Evolutionary conservation across 371 early-diverging fungal species (phyloP).

Genomic region (Actinomortierella ambigua): DNA sequence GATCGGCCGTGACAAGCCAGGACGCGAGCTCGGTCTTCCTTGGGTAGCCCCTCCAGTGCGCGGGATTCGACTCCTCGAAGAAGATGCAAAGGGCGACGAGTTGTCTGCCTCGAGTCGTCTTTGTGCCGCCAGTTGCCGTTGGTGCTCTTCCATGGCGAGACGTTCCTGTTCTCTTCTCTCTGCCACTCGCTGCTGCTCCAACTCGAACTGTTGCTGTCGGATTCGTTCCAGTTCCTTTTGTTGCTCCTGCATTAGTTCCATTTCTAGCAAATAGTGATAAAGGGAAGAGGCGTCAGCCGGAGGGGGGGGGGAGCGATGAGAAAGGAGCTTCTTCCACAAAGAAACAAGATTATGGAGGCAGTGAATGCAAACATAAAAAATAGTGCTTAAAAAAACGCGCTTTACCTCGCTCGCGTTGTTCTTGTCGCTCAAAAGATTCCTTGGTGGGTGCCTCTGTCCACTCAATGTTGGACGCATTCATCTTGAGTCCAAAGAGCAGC

Average conservation of each 20-base stretch:
- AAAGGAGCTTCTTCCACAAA: constrained; percentile 18
- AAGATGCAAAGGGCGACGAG: too few relatives aligned
- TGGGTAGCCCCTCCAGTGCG: too few relatives aligned
- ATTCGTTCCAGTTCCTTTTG: constrained; percentile 41
- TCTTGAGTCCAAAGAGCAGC: constrained; percentile 42
- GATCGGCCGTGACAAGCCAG: too few relatives aligned
- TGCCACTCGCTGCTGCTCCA: constrained; percentile 22
- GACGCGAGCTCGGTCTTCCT: too few relatives aligned
- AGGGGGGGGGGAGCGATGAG: too few relatives aligned
- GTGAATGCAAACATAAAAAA: not conserved
- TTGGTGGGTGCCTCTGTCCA: constrained; percentile 46
- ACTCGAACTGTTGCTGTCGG: constrained; percentile 15
- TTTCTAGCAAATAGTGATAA: too few relatives aligned
- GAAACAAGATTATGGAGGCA: not conserved
- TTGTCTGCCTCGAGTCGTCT: too few relatives aligned
- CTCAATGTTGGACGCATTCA: constrained; percentile 33
- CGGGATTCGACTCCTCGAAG: too few relatives aligned
- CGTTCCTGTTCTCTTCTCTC: constrained; percentile 16
- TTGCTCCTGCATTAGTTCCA: constrained; percentile 22
- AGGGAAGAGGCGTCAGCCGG: too few relatives aligned
- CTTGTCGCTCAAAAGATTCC: constrained; percentile 33
- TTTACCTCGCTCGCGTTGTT: constrained; percentile 27
- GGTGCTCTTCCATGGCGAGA: constrained; percentile 17
- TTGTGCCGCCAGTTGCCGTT: too few relatives aligned
- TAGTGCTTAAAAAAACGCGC: not conserved